phyloP scores from a whole-genome alignment of 2,329 filamentous ascomycete species.

The Ilyonectria mors-panacis region DNA sequence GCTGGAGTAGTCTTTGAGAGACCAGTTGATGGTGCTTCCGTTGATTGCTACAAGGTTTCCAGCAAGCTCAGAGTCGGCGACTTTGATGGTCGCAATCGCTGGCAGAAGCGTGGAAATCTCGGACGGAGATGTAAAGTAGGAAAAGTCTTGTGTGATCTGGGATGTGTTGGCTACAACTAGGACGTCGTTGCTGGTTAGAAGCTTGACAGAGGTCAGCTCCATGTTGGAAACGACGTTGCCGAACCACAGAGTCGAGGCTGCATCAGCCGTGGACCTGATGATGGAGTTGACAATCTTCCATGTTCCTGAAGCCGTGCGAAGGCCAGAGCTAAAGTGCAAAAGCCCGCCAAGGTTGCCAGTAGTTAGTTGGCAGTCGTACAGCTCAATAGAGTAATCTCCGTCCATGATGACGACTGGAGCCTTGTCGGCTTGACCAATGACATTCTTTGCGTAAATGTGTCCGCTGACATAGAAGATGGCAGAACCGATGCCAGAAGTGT shows the following conservation, averaged over 20 bases:
- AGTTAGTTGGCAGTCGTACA: conserved; percentile 8
- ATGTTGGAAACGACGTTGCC: conserved; percentile 11
- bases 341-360: conserved; percentile 11
- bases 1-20: conserved; percentile 1
- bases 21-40: conserved; percentile 13
- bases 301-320: not conserved
- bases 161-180: conserved; percentile 11
- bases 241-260: conserved; percentile 8
- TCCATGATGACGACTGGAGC: conserved; percentile 13
- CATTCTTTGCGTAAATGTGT: conserved; percentile 11
- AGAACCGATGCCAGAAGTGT: conserved; percentile 7
- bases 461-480: conserved; percentile 9
- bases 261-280: conserved; percentile 1
- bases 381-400: not conserved
- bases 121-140: conserved; percentile 3
- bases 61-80: not conserved
- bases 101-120: conserved; percentile 10
- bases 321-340: conserved; percentile 1
- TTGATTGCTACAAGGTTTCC: conserved; percentile 8
- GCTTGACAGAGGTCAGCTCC: not conserved
- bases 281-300: conserved; percentile 1
- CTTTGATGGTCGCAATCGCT: not conserved
- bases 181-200: not conserved
- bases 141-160: conserved; percentile 9
- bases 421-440: conserved; percentile 7